These are phyloP conservation scores for Citrullus amarus DNA, from an alignment of 306 rosid species.

Conservation along the genomic window DNA sequence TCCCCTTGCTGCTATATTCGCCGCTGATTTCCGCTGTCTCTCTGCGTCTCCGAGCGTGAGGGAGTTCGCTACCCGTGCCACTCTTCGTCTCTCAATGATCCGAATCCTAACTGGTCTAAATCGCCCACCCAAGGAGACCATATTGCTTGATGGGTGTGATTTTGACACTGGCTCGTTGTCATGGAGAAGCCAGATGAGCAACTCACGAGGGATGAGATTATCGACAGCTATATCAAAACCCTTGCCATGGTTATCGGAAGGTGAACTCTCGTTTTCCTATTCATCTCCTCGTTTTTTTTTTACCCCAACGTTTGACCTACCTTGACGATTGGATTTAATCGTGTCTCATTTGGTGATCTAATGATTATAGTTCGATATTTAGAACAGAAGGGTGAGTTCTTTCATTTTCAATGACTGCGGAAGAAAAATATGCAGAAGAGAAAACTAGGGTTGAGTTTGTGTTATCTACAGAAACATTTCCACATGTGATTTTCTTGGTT, in stretches of 20 bases:
- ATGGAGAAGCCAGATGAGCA: constrained; percentile 78
- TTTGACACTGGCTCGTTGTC: constrained; percentile 94
- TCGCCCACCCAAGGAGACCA: constrained; percentile 89
- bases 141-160: constrained; percentile 89
- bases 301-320: too few species aligned
- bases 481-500: neutral
- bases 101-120: constrained; percentile 91
- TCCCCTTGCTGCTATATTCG: constrained; percentile 35
- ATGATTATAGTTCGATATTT: neutral
- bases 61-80: constrained; percentile 52
- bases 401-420: neutral
- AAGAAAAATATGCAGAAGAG: neutral
- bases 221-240: constrained; percentile 65
- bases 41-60: constrained; percentile 18
- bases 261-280: constrained; percentile 13
- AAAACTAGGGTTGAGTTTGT: neutral
- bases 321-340: neutral
- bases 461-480: neutral
- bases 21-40: constrained; percentile 8
- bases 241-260: constrained; percentile 61
- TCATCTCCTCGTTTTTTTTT: neutral
- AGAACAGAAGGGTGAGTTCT: neutral
- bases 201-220: constrained; percentile 64
- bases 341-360: neutral
- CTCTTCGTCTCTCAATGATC: constrained; percentile 85